Evolutionary conservation across 2,329 filamentous ascomycete genomes (phyloP).

Genomic region (Ophiocordyceps polyrhachis-furcata): DNA sequence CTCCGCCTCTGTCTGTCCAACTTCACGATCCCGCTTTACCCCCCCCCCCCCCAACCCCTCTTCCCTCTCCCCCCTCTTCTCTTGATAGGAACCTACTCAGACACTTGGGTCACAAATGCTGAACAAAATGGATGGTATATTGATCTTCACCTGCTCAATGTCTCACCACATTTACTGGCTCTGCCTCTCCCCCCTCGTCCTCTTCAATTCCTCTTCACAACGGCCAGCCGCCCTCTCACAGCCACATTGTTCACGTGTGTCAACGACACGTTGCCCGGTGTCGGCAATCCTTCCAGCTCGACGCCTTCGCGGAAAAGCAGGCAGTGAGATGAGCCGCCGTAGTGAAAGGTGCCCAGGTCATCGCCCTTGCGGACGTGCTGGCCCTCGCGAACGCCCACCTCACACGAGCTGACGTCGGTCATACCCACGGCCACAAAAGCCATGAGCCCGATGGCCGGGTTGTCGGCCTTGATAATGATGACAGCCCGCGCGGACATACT

Average conservation of each 20-base stretch:
- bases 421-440: conserved; percentile 56
- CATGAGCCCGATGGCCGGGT: conserved; percentile 47
- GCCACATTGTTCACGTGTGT: conserved; percentile 17
- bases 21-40: too few relatives aligned
- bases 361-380: conserved; percentile 51
- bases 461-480: conserved; percentile 53
- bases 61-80: too few relatives aligned
- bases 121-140: too few relatives aligned
- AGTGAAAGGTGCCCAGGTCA: conserved; percentile 63
- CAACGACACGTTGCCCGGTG: conserved; percentile 9
- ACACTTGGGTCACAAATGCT: too few relatives aligned
- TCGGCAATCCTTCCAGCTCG: conserved; percentile 21
- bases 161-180: neutral
- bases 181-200: neutral
- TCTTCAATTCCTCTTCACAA: neutral
- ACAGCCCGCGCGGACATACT: conserved; percentile 49
- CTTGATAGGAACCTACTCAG: too few relatives aligned
- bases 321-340: conserved; percentile 54
- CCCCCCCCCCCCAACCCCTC: too few relatives aligned
- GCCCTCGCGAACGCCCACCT: conserved; percentile 49
- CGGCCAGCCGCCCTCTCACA: conserved; percentile 17
- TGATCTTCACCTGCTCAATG: too few relatives aligned
- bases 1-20: too few relatives aligned
- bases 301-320: conserved; percentile 44
- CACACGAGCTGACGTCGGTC: conserved; percentile 58